A percentile compares a stretch with the other conserved stretches of the same genome.
Conservation (phyloP, 495 filamentous ascomycete species). For the Daldinia concentrica region DNA sequence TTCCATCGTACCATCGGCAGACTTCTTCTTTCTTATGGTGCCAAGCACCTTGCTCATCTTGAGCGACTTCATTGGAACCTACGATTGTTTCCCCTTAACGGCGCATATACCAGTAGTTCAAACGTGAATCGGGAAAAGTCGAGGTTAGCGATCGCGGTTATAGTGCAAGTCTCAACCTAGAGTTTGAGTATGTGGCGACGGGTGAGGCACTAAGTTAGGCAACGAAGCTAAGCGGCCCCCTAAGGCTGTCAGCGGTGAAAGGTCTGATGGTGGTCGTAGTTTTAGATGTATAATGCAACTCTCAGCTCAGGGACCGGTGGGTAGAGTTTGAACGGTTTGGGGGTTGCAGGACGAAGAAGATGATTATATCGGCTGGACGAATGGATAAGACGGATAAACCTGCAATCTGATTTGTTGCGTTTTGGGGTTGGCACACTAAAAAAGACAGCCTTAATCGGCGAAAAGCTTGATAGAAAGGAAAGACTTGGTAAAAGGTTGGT, state of each 20-base stretch:
- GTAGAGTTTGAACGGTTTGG: slow-evolving; percentile 15
- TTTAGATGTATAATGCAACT: slow-evolving; percentile 18
- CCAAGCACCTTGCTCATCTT: slow-evolving; percentile 65
- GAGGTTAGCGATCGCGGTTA: neutral
- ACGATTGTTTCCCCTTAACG: slow-evolving; percentile 12
- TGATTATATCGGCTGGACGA: slow-evolving; percentile 17
- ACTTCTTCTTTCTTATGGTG: slow-evolving; percentile 58
- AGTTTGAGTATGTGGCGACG: neutral
- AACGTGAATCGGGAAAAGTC: slow-evolving; percentile 6
- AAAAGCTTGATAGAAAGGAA: neutral
- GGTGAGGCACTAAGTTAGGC: neutral
- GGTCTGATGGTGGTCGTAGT: slow-evolving; percentile 1
- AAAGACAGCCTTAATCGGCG: slow-evolving; percentile 7
- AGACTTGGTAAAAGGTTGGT: neutral
- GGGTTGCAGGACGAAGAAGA: slow-evolving; percentile 28
- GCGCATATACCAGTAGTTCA: slow-evolving; percentile 17
- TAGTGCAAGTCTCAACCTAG: slow-evolving; percentile 8
- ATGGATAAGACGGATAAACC: slow-evolving; percentile 19
- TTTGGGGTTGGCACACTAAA: slow-evolving; percentile 24
- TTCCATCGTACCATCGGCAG: slow-evolving; percentile 47
- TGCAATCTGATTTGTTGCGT: slow-evolving; percentile 14
- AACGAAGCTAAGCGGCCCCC: neutral
- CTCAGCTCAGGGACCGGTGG: slow-evolving; percentile 12
- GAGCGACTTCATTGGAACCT: slow-evolving; percentile 58
- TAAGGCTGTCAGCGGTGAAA: neutral